These are phyloP conservation scores for Penicillium arizonense DNA, from an alignment of 495 filamentous ascomycete genomes.

Conservation along the genomic window DNA sequence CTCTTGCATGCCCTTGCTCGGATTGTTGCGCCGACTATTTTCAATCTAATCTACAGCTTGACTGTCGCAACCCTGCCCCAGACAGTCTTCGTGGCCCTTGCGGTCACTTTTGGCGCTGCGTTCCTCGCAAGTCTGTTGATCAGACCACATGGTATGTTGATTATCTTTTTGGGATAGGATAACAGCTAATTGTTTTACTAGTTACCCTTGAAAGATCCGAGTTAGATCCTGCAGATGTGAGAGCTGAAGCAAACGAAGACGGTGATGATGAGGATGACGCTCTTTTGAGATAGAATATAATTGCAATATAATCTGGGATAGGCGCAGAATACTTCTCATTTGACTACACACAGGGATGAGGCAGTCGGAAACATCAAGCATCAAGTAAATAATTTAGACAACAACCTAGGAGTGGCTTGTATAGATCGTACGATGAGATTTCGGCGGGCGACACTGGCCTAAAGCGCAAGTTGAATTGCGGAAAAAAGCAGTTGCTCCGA, in stretches of 20 bases:
- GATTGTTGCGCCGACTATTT: slow-evolving; percentile 74
- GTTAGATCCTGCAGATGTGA: slow-evolving; percentile 2
- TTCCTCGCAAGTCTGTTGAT: slow-evolving; percentile 67
- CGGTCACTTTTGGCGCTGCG: slow-evolving; percentile 62
- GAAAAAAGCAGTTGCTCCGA: slow-evolving; percentile 26
- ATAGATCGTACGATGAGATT: slow-evolving; percentile 17
- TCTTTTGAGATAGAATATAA: slow-evolving; percentile 5
- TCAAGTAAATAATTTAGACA: no score
- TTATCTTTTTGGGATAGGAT: not conserved
- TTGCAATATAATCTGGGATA: not conserved
- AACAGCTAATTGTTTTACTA: slow-evolving; percentile 8
- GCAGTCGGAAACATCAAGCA: no score
- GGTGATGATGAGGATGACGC: slow-evolving; percentile 16
- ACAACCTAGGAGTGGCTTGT: not conserved
- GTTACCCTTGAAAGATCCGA: slow-evolving; percentile 16
- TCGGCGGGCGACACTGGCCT: slow-evolving; percentile 24
- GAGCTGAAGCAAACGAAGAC: slow-evolving; percentile 21
- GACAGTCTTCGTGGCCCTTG: slow-evolving; percentile 76
- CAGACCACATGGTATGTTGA: slow-evolving; percentile 65
- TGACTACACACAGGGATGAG: no score
- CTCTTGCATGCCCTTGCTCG: slow-evolving; percentile 80
- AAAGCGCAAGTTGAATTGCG: slow-evolving; percentile 16
- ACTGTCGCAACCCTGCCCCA: slow-evolving; percentile 78
- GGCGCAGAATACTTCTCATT: no score
- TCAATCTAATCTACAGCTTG: slow-evolving; percentile 78